These are phyloP conservation scores for Zizania palustris DNA, from an alignment of 202 grass and related monocot species.

Conservation along the genomic window DNA sequence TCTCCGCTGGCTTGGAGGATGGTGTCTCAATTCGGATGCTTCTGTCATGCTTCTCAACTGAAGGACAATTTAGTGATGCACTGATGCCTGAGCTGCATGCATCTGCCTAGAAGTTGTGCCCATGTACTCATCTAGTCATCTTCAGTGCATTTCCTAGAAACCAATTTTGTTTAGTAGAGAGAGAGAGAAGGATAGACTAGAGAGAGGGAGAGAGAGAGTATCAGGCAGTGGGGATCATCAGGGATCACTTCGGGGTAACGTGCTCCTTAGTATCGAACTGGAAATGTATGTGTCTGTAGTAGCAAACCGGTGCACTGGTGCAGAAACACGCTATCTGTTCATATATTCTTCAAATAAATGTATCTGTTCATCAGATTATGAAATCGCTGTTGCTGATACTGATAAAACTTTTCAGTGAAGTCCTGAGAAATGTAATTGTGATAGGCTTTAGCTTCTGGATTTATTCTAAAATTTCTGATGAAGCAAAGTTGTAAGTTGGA, in stretches of 20 bases:
- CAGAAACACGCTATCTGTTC: not conserved
- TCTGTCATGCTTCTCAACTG: constrained; percentile 26
- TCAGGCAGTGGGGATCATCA: too few species aligned
- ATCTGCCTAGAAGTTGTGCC: constrained; percentile 15
- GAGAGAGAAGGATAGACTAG: not conserved
- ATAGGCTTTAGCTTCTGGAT: constrained; percentile 17
- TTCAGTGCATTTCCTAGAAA: constrained; percentile 9
- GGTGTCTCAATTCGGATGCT: not conserved
- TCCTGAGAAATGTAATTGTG: constrained; percentile 1
- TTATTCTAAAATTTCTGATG: constrained; percentile 10
- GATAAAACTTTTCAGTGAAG: not conserved
- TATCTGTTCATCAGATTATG: not conserved
- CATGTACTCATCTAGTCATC: constrained; percentile 3
- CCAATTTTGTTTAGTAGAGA: constrained; percentile 22
- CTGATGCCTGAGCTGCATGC: constrained; percentile 20
- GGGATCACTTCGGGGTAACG: not conserved
- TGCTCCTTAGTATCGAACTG: constrained; percentile 2
- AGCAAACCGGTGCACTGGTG: not conserved
- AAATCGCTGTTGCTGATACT: constrained; percentile 6
- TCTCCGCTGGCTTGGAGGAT: not conserved
- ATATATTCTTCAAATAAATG: not conserved
- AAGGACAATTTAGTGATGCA: constrained; percentile 1
- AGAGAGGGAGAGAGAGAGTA: not conserved
- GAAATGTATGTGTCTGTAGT: not conserved
- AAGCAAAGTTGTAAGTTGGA: constrained; percentile 7